Evolutionary conservation across 257 asterid genomes (phyloP).

Genomic region (Fraxinus americana): DNA sequence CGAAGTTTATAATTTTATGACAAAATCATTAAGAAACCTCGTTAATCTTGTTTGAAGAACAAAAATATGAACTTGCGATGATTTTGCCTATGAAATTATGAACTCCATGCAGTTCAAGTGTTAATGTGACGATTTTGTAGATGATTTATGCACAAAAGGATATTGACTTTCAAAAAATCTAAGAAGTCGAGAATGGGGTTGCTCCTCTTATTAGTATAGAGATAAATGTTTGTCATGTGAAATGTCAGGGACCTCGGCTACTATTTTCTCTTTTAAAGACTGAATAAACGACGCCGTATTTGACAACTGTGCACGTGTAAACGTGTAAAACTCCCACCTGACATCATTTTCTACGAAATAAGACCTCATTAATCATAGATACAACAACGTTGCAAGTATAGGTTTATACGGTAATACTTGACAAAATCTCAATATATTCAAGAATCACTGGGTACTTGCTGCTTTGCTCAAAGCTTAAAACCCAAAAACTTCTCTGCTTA

Average conservation of each 20-base stretch:
- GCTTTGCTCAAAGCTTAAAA: not conserved
- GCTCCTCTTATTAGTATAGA: not conserved
- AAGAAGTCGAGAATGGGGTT: not conserved
- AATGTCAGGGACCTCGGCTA: no score
- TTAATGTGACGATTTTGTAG: not conserved
- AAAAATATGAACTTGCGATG: no score
- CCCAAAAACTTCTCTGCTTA: not conserved
- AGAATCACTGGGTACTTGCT: not conserved
- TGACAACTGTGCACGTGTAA: not conserved
- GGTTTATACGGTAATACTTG: not conserved
- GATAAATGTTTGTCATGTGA: no score
- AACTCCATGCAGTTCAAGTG: not conserved
- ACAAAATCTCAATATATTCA: not conserved
- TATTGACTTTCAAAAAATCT: not conserved
- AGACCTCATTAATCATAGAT: not conserved
- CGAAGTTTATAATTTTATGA: no score
- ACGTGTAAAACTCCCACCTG: not conserved
- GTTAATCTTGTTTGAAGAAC: no score
- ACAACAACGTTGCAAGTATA: not conserved
- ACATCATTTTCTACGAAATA: not conserved
- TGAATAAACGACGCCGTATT: not conserved
- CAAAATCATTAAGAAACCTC: no score
- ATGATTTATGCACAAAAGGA: not conserved
- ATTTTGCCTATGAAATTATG: not conserved
- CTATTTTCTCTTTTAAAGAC: no score